A percentile compares a stretch with the other conserved stretches of the same genome.
These are phyloP conservation scores for Aquilaria yunnanensis DNA, from an alignment of 345 rosid genomes.

Conservation along the genomic window DNA sequence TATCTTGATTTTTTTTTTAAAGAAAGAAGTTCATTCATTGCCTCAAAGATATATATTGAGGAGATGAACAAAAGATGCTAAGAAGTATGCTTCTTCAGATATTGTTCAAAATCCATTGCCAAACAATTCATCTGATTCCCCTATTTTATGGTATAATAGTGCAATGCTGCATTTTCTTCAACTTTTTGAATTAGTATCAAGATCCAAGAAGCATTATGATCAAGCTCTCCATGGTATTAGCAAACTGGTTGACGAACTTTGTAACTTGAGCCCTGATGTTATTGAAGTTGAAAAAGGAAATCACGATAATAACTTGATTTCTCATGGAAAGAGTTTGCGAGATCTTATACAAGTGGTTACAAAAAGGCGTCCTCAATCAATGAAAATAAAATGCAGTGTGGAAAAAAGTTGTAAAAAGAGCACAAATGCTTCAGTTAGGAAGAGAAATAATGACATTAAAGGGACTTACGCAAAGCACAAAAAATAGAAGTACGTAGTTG, in stretches of 20 bases:
- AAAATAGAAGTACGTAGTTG: not conserved
- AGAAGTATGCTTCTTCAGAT: not conserved
- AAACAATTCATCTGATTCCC: not conserved
- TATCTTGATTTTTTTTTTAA: too few species aligned
- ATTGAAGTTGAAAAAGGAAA: not conserved
- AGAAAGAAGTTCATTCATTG: not conserved
- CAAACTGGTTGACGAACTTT: not conserved
- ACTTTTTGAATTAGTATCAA: not conserved
- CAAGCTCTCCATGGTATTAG: not conserved
- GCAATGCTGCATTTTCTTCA: not conserved
- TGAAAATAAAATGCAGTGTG: not conserved
- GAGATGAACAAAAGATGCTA: not conserved
- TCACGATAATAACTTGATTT: not conserved
- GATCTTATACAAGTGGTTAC: not conserved
- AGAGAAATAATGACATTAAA: not conserved
- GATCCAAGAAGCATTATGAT: not conserved
- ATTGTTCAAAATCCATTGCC: not conserved
- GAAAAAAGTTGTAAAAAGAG: not conserved
- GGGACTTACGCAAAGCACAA: not conserved
- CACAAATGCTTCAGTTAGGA: not conserved
- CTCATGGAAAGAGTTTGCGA: not conserved
- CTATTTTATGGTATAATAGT: not conserved
- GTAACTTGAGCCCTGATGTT: not conserved
- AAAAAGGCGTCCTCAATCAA: not conserved
- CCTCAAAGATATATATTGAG: not conserved